phyloP scores from a whole-genome alignment of 352 stramenopile species.

The Phytophthora lateralis region DNA sequence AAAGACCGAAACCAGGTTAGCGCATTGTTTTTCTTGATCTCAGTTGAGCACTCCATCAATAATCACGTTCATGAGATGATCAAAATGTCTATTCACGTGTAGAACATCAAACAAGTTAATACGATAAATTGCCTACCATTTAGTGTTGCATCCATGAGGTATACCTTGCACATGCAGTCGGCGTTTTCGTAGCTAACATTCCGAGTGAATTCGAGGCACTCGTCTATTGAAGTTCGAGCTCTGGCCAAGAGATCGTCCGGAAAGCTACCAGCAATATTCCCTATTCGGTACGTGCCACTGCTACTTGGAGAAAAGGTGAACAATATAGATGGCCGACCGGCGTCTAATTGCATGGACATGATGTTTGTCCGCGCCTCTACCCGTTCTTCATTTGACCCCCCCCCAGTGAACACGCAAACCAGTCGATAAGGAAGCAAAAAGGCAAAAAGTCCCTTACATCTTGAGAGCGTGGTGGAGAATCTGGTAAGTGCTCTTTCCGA shows the following conservation, averaged over 20 bases:
- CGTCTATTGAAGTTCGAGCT: not conserved
- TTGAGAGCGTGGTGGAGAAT: constrained; percentile 1
- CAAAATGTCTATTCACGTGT: not conserved
- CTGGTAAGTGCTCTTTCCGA: not conserved
- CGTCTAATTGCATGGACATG: not conserved
- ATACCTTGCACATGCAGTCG: constrained; percentile 5
- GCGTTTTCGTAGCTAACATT: constrained; percentile 2
- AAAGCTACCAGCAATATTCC: not conserved
- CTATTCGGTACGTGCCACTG: not conserved
- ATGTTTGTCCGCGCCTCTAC: constrained; percentile 1
- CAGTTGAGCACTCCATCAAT: constrained; percentile 6
- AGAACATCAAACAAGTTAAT: not conserved
- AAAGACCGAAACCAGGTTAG: not conserved
- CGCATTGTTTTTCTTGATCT: not conserved
- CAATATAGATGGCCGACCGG: constrained; percentile 5
- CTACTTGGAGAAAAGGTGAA: constrained; percentile 10
- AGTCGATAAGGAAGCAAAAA: not conserved
- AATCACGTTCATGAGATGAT: constrained; percentile 4
- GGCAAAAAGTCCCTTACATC: constrained; percentile 1
- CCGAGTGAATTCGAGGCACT: constrained; percentile 5
- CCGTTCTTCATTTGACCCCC: constrained; percentile 10
- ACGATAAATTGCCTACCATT: not conserved
- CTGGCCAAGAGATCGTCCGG: not conserved
- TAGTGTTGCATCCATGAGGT: not conserved
- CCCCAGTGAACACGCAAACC: constrained; percentile 7